Percentiles rank a stretch among this genome's conserved stretches.
These are phyloP conservation scores for Hypoxylon sp. DNA, from an alignment of 2,329 filamentous ascomycete species.

Conservation along the genomic window DNA sequence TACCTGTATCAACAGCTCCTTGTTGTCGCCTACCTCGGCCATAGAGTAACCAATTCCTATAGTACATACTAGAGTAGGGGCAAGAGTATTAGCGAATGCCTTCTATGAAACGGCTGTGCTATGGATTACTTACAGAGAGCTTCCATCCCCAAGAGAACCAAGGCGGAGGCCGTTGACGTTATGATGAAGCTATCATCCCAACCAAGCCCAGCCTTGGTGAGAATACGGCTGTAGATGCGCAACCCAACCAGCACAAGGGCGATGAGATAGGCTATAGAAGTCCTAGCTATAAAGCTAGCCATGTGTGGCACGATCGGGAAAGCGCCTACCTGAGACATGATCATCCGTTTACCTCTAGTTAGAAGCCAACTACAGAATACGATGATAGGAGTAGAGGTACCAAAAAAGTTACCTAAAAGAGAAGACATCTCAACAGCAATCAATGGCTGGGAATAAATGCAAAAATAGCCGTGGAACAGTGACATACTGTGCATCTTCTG, in stretches of 20 bases:
- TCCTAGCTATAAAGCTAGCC: neutral
- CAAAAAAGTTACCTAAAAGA: too few species aligned
- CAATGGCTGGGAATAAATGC: too few species aligned
- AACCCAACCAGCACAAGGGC: constrained; percentile 5
- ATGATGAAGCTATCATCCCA: constrained; percentile 15
- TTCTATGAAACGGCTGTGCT: too few species aligned
- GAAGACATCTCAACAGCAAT: too few species aligned
- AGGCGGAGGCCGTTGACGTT: neutral
- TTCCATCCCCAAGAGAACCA: constrained; percentile 4
- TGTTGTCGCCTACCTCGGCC: neutral
- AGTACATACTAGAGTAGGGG: constrained; percentile 4
- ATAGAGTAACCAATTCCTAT: constrained; percentile 13
- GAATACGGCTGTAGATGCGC: constrained; percentile 5
- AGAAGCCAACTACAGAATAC: too few species aligned
- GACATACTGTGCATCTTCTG: too few species aligned
- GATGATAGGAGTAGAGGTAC: too few species aligned
- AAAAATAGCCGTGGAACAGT: too few species aligned
- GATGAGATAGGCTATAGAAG: constrained; percentile 1
- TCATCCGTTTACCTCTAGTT: too few species aligned
- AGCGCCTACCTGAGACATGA: constrained; percentile 1
- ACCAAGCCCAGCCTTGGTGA: constrained; percentile 9
- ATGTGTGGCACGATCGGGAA: constrained; percentile 11
- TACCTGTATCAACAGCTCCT: neutral
- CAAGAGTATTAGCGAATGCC: neutral
- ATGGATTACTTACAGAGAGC: constrained; percentile 13